Evolutionary conservation across 805 yeast genomes (phyloP), one percentile per base, ranked within the genome.

Genomic region (Monosporozyma siamensis): DNA sequence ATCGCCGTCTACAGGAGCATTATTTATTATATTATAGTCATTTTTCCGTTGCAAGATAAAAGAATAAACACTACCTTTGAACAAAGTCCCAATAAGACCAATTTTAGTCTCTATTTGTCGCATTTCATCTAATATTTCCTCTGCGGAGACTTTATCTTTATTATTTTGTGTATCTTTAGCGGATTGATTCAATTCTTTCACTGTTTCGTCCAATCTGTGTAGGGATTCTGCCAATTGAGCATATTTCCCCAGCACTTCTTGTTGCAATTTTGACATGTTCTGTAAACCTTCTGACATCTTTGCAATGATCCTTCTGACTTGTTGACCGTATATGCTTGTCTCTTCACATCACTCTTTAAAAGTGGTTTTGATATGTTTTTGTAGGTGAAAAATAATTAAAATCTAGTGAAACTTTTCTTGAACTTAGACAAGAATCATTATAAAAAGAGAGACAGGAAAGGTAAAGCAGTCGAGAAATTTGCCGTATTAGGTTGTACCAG

Each of bases 61-160:
- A 14, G 80, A 74, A 54, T 82, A 82, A 4, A 82, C 85, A 3
- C 87, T 81, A 4, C 83, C 80, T 49, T 80, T 78, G 59, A 82
- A 71, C 34, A 79, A 58, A 1, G 87, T 80, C 40, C 78, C 77
- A 4, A 82, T 81, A 41, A 80, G 59, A 1, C 81, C 80, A 10
- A 78, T 67, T 48, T 80, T 80, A 47, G 75, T 68, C 51, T 82
- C 89, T 40, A 82, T 68, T 20, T 68, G 72, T 23, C 86, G 67
- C 49, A 81, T 58, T 47, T 75, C 74, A 27, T 72, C 76, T 20
- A 71, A 50, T 17, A 73, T 59, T 38, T 68, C 67, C 12, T 61
- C 64, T 6, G 38, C 11, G 58, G 58, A 12, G 56, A 51, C 15
- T 46, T 51, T 9, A 9, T 27, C 37, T n/a, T 4, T 14, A 12